phyloP scores from a whole-genome alignment of 305 asterid genomes.

The Fraxinus velutina region DNA sequence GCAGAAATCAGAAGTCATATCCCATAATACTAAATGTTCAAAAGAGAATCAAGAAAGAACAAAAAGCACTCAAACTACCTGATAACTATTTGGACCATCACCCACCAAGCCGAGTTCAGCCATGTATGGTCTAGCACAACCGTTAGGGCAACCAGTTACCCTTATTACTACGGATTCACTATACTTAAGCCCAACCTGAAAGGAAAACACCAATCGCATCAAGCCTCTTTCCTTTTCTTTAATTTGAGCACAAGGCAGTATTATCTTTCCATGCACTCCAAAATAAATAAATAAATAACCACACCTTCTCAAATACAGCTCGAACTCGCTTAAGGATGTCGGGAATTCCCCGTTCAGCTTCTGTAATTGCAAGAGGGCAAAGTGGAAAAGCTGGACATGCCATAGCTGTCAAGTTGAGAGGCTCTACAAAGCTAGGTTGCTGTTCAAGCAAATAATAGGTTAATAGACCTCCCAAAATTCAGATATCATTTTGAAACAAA shows the following conservation, averaged over 20 bases:
- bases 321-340: conserved; percentile 83
- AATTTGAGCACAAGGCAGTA: not conserved
- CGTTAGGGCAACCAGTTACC: conserved; percentile 96
- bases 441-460: conserved; percentile 30
- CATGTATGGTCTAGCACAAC: conserved; percentile 97
- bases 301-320: conserved; percentile 78
- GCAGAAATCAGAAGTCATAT: not conserved
- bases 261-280: not conserved
- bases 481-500: conserved; percentile 5
- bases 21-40: not conserved
- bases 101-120: conserved; percentile 98
- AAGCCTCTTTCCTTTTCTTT: not conserved
- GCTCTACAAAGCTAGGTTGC: conserved; percentile 91
- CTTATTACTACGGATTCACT: conserved; percentile 78
- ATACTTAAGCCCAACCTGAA: conserved; percentile 85
- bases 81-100: conserved; percentile 92
- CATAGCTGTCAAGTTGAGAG: conserved; percentile 87
- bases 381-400: conserved; percentile 98
- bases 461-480: conserved; percentile 23
- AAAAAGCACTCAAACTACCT: conserved; percentile 41
- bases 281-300: not conserved
- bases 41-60: not conserved
- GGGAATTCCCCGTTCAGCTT: conserved; percentile 97
- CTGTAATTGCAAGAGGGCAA: conserved; percentile 87
- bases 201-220: conserved; percentile 17